Evolutionary conservation across 352 stramenopile species (phyloP).

Genomic region (Pythium insidiosum): DNA sequence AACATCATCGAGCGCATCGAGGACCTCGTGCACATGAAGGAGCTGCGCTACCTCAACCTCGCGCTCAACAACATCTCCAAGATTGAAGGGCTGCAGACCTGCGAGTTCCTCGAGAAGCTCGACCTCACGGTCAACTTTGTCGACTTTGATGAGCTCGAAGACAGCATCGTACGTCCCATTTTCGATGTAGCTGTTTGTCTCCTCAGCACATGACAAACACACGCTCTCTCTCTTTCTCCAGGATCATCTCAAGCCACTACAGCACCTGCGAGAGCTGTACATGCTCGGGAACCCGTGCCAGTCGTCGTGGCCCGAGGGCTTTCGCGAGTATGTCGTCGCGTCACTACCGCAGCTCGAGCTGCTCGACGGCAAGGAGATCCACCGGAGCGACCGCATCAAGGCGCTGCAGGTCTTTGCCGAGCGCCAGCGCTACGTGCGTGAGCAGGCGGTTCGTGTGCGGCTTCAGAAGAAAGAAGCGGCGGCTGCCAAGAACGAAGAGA

Average conservation of each 20-base stretch:
- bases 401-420: slow-evolving; percentile 72
- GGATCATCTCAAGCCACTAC: slow-evolving; percentile 64
- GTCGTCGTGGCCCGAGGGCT: slow-evolving; percentile 58
- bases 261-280: slow-evolving; percentile 90
- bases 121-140: slow-evolving; percentile 96
- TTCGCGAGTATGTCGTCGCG: slow-evolving; percentile 81
- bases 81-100: slow-evolving; percentile 80
- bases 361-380: slow-evolving; percentile 89
- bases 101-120: slow-evolving; percentile 90
- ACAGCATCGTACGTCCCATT: slow-evolving; percentile 44
- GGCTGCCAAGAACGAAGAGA: background rate
- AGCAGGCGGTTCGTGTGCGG: slow-evolving; percentile 19
- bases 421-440: slow-evolving; percentile 26
- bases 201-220: too few relatives aligned
- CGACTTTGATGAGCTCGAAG: slow-evolving; percentile 85
- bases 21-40: slow-evolving; percentile 90
- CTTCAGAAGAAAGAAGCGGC: slow-evolving; percentile 9
- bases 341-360: slow-evolving; percentile 75
- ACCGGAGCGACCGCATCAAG: slow-evolving; percentile 78
- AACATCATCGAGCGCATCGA: slow-evolving; percentile 94
- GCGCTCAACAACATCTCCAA: slow-evolving; percentile 92
- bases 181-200: too few relatives aligned
- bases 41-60: slow-evolving; percentile 94
- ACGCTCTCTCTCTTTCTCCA: slow-evolving; percentile 5
- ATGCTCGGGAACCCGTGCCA: slow-evolving; percentile 92